Conservation (phyloP, 2,329 filamentous ascomycete genomes). For the Cladosporium sp. region DNA sequence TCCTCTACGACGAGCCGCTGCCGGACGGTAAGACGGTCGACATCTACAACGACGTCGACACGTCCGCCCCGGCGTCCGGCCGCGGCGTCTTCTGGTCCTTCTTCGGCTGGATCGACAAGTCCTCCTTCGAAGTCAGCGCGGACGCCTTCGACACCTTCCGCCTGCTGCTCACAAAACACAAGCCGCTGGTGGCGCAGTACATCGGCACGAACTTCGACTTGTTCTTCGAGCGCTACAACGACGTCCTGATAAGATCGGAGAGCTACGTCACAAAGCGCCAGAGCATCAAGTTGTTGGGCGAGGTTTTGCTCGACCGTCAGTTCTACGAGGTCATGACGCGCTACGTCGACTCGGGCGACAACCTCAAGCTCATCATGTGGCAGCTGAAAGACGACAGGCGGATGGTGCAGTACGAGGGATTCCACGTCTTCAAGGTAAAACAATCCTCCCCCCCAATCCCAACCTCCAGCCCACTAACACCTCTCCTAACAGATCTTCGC, state of each 20-base stretch:
- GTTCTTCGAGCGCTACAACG: conserved; percentile 90
- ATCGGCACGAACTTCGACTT: conserved; percentile 83
- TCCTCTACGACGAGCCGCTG: conserved; percentile 73
- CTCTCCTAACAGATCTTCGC: conserved; percentile 69
- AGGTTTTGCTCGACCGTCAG: conserved; percentile 86
- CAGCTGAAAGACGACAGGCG: conserved; percentile 88
- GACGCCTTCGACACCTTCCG: conserved; percentile 97
- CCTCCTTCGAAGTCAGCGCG: conserved; percentile 91
- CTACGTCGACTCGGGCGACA: conserved; percentile 91
- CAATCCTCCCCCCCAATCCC: too few species aligned
- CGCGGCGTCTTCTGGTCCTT: conserved; percentile 92
- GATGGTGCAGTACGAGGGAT: conserved; percentile 99
- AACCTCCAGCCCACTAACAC: conserved; percentile 11
- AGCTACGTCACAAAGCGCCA: conserved; percentile 98
- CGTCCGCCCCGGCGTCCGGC: conserved; percentile 67
- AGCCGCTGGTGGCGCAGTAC: conserved; percentile 81
- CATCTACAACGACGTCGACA: conserved; percentile 59
- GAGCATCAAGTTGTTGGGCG: conserved; percentile 93
- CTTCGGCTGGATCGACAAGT: conserved; percentile 95
- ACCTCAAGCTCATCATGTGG: conserved; percentile 98
- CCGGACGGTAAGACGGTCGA: conserved; percentile 67
- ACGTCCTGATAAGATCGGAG: conserved; percentile 77
- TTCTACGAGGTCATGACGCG: conserved; percentile 98
- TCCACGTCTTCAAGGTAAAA: conserved; percentile 88
- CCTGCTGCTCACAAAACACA: conserved; percentile 90